Base-by-base conservation (phyloP, 108 stramenopile species). In the Parietichytrium sp. region DNA sequence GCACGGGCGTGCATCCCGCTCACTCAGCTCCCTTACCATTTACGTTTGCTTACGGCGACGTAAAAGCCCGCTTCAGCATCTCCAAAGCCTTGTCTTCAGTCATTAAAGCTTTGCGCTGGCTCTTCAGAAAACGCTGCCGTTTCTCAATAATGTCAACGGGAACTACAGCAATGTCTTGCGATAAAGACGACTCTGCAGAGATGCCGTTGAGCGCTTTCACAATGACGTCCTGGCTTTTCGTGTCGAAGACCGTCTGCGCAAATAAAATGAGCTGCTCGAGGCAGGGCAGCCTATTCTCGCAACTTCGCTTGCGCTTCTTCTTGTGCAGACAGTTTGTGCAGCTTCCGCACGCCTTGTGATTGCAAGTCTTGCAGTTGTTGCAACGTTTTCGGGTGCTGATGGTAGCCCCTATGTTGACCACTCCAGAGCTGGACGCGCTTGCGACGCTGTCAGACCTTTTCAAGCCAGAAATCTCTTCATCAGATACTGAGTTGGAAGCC, bases 281-380 rank as follows among this genome's bases (percentile, higher is more conserved):
- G 61, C 61, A 72, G 15, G 61, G 61, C 10, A 72, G 61, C 6
- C 61, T 16, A 20, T 72, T 72, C 42, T 72, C 61, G 33, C 61
- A 72, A 3, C 61, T 72, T 6, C 61, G 61, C 61, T 72, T 72
- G 38, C 61, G 61, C 42, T 72, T 72, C 3, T 72, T 72, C 42
- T 72, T 72, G 61, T 72, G 61, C 10, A 72, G 61, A n/a, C 61
- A 72, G 61, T 72, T 72, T 6, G 61, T 72, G 61, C 61, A 72
- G 10, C 45, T 72, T 6, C 33, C 33, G 42, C 61, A 72, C 2
- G 45, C 61, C 23, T 72, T 42, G 38, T 72, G 61, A 8, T 33
- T 72, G 2, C 61, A 72, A 27, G 61, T 72, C 6, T 42, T 10
- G 61, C 61, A 72, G 6, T 33, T 42, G 42, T 72, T 72, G 61